phyloP scores from a whole-genome alignment of 345 rosid species.

The Corchorus olitorius region DNA sequence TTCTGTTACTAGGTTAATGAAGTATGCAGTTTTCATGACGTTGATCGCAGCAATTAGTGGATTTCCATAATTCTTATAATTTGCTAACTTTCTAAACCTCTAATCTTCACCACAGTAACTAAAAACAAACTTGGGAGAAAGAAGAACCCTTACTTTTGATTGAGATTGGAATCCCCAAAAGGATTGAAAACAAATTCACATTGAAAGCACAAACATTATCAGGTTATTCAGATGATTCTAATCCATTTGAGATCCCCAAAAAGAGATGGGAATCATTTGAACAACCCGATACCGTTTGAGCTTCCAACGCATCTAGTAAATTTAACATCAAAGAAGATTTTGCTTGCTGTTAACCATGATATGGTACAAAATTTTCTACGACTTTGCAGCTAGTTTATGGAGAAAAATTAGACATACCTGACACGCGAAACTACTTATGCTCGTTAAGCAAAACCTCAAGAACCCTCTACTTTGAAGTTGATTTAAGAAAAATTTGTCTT shows the following conservation, averaged over 20 bases:
- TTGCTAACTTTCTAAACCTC: neutral
- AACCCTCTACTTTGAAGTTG: constrained; percentile 97
- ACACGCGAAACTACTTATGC: constrained; percentile 64
- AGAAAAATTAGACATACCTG: constrained; percentile 52
- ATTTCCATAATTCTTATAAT: neutral
- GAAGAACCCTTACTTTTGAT: constrained; percentile 78
- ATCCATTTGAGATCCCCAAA: no score
- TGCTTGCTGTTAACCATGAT: neutral
- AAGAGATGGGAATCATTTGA: constrained; percentile 63
- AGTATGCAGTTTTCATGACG: neutral
- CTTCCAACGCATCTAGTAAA: constrained; percentile 39
- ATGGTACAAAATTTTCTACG: neutral
- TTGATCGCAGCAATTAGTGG: neutral
- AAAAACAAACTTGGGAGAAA: neutral
- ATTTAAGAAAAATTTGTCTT: constrained; percentile 81
- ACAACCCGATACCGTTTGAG: constrained; percentile 74
- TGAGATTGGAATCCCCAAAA: constrained; percentile 93
- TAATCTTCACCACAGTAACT: neutral
- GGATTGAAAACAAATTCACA: constrained; percentile 43
- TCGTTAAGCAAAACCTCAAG: constrained; percentile 68
- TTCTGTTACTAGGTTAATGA: neutral
- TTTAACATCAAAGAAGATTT: neutral
- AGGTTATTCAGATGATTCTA: no score
- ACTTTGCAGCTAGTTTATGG: neutral
- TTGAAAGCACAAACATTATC: no score